These are phyloP conservation scores for Pseudofabraea citricarpa DNA, from an alignment of 2,329 filamentous ascomycete genomes.

Conservation along the genomic window DNA sequence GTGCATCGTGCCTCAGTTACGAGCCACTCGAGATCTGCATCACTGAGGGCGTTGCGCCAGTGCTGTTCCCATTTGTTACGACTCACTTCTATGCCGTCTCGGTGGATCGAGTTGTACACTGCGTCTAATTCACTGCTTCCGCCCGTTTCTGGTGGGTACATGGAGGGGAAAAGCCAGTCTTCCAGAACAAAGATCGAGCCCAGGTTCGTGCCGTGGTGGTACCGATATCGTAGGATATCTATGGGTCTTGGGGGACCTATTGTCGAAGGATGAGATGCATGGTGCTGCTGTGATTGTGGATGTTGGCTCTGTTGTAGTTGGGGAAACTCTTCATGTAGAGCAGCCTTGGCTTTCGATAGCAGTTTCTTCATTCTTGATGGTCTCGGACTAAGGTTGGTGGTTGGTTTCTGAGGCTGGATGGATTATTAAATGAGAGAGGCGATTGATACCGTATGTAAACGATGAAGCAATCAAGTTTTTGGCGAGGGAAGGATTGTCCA, in stretches of 20 bases:
- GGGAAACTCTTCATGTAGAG: constrained; percentile 19
- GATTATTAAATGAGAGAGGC: no score
- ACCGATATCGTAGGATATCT: constrained; percentile 47
- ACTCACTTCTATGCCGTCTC: constrained; percentile 42
- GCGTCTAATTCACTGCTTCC: constrained; percentile 47
- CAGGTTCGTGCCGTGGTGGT: constrained; percentile 55
- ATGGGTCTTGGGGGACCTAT: constrained; percentile 30
- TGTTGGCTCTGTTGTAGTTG: no score
- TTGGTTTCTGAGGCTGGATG: no score
- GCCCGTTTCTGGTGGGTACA: constrained; percentile 38
- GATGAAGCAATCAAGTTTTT: no score
- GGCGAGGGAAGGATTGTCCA: no score
- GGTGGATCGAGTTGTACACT: constrained; percentile 38
- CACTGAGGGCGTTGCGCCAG: constrained; percentile 45
- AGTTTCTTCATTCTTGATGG: constrained; percentile 30
- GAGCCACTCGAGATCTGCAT: constrained; percentile 49
- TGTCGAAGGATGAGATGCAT: constrained; percentile 19
- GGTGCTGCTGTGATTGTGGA: constrained; percentile 8
- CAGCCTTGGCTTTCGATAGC: constrained; percentile 30
- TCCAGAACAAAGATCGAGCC: constrained; percentile 56
- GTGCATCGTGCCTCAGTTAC: constrained; percentile 47
- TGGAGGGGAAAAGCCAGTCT: constrained; percentile 47
- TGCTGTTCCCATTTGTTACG: constrained; percentile 46
- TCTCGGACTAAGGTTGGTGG: no score
- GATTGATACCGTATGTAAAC: no score